phyloP scores from a whole-genome alignment of 495 filamentous ascomycete genomes.

The Podospora sp. region DNA sequence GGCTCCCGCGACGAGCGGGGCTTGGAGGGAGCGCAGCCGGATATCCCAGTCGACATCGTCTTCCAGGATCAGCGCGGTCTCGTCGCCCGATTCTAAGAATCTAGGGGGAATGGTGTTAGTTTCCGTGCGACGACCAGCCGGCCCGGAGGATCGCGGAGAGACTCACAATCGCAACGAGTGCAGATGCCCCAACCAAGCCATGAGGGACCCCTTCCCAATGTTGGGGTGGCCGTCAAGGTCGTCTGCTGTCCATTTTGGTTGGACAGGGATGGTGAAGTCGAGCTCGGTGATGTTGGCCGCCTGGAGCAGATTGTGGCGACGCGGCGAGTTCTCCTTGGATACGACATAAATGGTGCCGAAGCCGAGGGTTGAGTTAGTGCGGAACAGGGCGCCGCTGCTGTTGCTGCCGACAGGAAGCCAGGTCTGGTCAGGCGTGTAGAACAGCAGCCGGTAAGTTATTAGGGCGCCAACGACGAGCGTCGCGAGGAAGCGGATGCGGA shows the following conservation, averaged over 20 bases:
- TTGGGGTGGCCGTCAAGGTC: conserved; percentile 17
- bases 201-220: conserved; percentile 20
- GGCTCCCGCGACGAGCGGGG: conserved; percentile 25
- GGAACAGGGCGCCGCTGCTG: neutral
- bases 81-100: conserved; percentile 44
- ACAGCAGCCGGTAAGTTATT: conserved; percentile 15
- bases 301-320: conserved; percentile 19
- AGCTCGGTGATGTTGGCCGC: conserved; percentile 29
- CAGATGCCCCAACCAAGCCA: conserved; percentile 27
- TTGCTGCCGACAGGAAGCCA: conserved; percentile 14
- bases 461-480: conserved; percentile 12
- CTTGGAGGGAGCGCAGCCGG: conserved; percentile 38
- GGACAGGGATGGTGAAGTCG: conserved; percentile 34
- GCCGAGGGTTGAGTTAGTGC: conserved; percentile 34
- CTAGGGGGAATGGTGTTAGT: neutral
- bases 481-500: conserved; percentile 19
- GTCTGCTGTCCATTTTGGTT: conserved; percentile 21
- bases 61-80: conserved; percentile 50
- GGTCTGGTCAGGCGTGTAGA: conserved; percentile 14
- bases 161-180: conserved; percentile 20
- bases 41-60: conserved; percentile 55
- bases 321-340: conserved; percentile 19
- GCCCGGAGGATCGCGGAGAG: neutral
- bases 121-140: neutral
- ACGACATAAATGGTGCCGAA: conserved; percentile 41